These are phyloP conservation scores for Microascus cirrosus DNA, from an alignment of 2,329 filamentous ascomycete genomes.

Conservation along the genomic window DNA sequence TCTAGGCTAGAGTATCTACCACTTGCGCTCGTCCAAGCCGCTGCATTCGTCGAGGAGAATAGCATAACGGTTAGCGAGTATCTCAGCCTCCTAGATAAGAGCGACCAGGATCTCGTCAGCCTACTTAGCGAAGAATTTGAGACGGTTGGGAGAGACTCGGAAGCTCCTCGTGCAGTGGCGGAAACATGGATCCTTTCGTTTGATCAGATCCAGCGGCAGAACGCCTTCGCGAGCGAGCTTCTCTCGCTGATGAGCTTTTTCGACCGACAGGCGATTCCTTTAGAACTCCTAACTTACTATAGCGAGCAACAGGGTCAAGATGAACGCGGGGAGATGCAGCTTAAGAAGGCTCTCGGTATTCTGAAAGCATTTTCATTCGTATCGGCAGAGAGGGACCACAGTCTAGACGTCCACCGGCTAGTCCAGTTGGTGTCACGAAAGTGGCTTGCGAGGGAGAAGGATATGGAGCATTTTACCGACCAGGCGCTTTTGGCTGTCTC, in stretches of 20 bases:
- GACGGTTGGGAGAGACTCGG: conserved; percentile 15
- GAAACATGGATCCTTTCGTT: conserved; percentile 23
- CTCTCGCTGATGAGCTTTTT: conserved; percentile 16
- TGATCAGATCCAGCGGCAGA: conserved; percentile 16
- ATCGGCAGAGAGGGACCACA: conserved; percentile 5
- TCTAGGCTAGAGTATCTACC: conserved; percentile 12
- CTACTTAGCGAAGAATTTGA: conserved; percentile 19
- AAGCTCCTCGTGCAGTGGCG: conserved; percentile 13
- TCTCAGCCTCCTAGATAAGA: conserved; percentile 14
- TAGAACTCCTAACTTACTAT: conserved; percentile 6
- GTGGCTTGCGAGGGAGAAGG: conserved; percentile 13
- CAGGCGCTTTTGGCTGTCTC: conserved; percentile 13
- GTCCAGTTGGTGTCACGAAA: conserved; percentile 19
- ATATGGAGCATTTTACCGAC: conserved; percentile 6
- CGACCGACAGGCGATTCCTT: conserved; percentile 14
- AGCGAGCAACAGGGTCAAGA: neutral
- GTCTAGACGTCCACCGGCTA: conserved; percentile 20
- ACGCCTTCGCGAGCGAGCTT: conserved; percentile 11
- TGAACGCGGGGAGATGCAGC: neutral
- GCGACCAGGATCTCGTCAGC: conserved; percentile 10
- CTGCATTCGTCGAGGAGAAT: conserved; percentile 21
- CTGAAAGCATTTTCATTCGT: conserved; percentile 20
- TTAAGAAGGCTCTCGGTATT: conserved; percentile 11
- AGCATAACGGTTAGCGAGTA: conserved; percentile 14
- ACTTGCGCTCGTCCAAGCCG: conserved; percentile 21